Evolutionary conservation across 306 rosid genomes (phyloP).

Genomic region (Rubus idaeus): DNA sequence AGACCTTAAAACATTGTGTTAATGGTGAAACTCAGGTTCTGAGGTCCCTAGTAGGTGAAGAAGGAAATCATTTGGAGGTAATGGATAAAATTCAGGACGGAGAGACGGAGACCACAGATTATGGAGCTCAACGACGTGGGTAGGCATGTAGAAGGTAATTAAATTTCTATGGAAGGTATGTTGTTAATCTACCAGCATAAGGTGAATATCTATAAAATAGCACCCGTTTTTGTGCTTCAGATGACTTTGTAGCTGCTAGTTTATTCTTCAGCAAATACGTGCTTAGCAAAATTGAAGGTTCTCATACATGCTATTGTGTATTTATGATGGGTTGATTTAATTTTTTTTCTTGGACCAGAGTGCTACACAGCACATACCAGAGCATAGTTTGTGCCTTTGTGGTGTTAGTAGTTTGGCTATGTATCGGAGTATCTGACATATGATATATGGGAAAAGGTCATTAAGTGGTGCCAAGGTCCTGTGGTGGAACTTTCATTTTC

Average conservation of each 20-base stretch:
- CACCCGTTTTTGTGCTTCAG: not conserved
- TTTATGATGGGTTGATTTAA: not conserved
- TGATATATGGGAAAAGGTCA: not conserved
- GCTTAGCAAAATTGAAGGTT: not conserved
- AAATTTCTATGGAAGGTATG: not conserved
- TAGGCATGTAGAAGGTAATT: not conserved
- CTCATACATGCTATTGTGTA: not conserved
- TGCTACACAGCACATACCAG: not conserved
- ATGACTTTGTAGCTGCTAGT: not conserved
- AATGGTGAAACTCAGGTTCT: not conserved
- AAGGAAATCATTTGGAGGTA: not conserved
- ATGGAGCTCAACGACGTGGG: not conserved
- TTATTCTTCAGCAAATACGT: too few relatives aligned
- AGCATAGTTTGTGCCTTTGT: not conserved
- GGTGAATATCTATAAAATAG: not conserved
- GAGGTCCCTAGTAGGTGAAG: not conserved
- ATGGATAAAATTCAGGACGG: not conserved
- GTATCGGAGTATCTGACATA: not conserved
- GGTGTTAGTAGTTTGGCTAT: not conserved
- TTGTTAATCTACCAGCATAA: not conserved
- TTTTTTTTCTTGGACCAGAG: not conserved
- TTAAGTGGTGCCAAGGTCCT: too few relatives aligned
- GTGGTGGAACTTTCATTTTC: not conserved
- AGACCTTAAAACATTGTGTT: slow-evolving; percentile 23
- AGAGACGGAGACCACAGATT: not conserved